Base-by-base conservation (phyloP, 129 eudicot species). In the Helichrysum umbraculigerum region DNA sequence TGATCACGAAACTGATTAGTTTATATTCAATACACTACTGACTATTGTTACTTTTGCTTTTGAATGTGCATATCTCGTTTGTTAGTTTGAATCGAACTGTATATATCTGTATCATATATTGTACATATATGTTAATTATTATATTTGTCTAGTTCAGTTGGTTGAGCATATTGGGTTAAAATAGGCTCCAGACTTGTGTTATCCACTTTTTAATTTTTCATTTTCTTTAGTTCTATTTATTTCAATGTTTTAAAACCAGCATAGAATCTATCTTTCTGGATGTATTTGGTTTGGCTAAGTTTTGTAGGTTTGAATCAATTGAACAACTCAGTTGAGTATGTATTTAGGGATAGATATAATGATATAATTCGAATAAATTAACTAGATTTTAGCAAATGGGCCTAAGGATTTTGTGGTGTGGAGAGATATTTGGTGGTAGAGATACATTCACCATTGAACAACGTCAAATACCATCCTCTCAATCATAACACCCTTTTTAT, bases 401-500 rank as follows among this genome's bases (percentile, higher is more conserved):
- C 63, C 68, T 16, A 17, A 47, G 16, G 61, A 80, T 32, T 67
- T 42, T 76, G 85, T 80, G 89, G 80, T 74, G 71, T 39, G 78
- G 65, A 70, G 78, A 79, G 76, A 82, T 77, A 44, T 32, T 62
- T 64, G 82, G 76, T 70, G 76, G 71, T 65, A 59, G 84, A 74
- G 51, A 76, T 25, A 37, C 51, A 75, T 37, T 34, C 52, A 71
- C 60, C 84, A 67, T 71, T 32, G 50, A 63, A 60, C 71, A 63
- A 58, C 76, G 52, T 67, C 22, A 15, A 64, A 74, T 65, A 19
- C 52, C 79, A 62, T 57, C 81, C 78, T 68, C 70, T 28, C 76
- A 65, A 80, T 73, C 79, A 81, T 83, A 83, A 80, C 86, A 81
- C 54, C 73, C 41, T 76, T 72, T 70, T 39, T 33, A 42, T 70